Evolutionary conservation across 352 stramenopile genomes (phyloP).

Genomic region (Pythium pectinolyticum): DNA sequence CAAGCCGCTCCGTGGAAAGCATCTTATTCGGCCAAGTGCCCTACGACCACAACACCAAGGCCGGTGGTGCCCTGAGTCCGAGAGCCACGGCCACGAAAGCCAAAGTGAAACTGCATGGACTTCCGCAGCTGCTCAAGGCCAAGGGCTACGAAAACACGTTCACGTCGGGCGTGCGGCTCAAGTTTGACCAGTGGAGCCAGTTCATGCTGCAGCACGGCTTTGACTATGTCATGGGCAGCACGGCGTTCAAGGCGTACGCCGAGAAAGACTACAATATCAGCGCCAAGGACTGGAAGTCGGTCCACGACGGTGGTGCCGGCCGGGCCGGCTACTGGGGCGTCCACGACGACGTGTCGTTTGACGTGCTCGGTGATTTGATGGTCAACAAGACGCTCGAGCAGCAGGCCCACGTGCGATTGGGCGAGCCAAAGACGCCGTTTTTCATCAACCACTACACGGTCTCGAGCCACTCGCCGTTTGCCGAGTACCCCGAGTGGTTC

Average conservation of each 20-base stretch:
- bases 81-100: constrained; percentile 30
- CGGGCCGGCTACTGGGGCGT: constrained; percentile 41
- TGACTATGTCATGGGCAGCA: constrained; percentile 21
- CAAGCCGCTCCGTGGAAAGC: constrained; percentile 58
- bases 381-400: constrained; percentile 45
- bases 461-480: constrained; percentile 49
- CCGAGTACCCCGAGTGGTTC: constrained; percentile 42
- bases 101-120: constrained; percentile 31
- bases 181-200: constrained; percentile 51
- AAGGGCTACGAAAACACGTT: constrained; percentile 57
- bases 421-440: constrained; percentile 43
- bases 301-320: constrained; percentile 13
- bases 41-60: constrained; percentile 39
- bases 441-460: constrained; percentile 69
- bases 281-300: constrained; percentile 34
- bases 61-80: constrained; percentile 38
- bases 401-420: constrained; percentile 17
- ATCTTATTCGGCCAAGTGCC: constrained; percentile 53
- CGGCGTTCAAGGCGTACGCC: constrained; percentile 20
- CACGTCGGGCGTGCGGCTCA: constrained; percentile 40
- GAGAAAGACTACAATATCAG: constrained; percentile 31
- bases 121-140: constrained; percentile 52
- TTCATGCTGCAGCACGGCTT: constrained; percentile 57
- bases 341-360: constrained; percentile 56
- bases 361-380: constrained; percentile 45